A percentile compares a stretch with the other conserved stretches of the same genome.
Conservation (phyloP, 306 rosid genomes). For the Ochetophila trinervis region DNA sequence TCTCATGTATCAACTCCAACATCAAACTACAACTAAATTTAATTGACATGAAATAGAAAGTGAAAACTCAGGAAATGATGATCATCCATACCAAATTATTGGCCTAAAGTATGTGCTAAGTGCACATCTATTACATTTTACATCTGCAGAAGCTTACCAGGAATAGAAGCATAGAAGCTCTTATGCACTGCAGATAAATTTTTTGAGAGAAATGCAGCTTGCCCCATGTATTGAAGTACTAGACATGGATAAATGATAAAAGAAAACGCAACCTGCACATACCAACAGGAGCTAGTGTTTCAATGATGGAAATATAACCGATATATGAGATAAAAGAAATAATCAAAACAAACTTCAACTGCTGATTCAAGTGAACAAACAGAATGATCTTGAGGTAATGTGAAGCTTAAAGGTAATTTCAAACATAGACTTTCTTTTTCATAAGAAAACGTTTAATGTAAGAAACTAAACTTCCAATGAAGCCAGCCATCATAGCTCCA, state of each 20-base stretch:
- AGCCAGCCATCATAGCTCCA: conserved; percentile 8
- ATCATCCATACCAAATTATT: conserved; percentile 1
- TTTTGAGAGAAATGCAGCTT: conserved; percentile 85
- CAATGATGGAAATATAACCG: conserved; percentile 8
- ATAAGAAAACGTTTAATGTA: conserved; percentile 13
- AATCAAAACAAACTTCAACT: background rate
- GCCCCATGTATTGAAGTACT: conserved; percentile 88
- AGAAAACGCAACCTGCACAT: conserved; percentile 63
- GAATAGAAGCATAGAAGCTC: conserved; percentile 89
- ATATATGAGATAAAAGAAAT: conserved; percentile 15
- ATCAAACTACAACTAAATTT: background rate
- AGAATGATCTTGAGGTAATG: background rate
- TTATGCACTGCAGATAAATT: conserved; percentile 56
- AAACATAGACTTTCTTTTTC: conserved; percentile 8
- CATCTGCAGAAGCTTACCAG: conserved; percentile 50
- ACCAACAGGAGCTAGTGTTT: conserved; percentile 20
- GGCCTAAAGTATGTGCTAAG: conserved; percentile 5
- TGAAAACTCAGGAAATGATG: conserved; percentile 9
- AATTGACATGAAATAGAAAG: conserved; percentile 2
- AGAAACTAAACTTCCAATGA: conserved; percentile 8
- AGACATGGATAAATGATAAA: conserved; percentile 70
- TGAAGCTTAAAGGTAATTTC: conserved; percentile 5
- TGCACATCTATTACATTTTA: conserved; percentile 13
- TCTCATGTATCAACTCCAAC: no score
- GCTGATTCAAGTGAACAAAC: background rate